Percentiles rank a stretch among this genome's conserved stretches.
Conservation (phyloP, 2,329 filamentous ascomycete genomes). For the Neopestalotiopsis sp. region DNA sequence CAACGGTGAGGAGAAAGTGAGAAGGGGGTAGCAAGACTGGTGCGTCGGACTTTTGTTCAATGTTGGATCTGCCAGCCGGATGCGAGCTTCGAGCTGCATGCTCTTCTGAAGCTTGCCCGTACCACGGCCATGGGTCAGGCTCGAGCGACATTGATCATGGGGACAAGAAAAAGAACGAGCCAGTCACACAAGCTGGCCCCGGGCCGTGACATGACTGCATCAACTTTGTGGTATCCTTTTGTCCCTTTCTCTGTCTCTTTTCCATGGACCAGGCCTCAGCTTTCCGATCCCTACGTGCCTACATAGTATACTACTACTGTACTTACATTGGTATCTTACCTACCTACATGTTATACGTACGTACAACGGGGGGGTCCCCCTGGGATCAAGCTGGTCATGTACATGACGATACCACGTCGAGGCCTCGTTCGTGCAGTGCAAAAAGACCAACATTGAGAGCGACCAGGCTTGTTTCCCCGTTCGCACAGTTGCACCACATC, state of each 20-base stretch:
- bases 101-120: neutral
- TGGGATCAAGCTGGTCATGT: neutral
- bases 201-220: constrained; percentile 4
- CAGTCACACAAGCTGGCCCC: constrained; percentile 3
- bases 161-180: neutral
- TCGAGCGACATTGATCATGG: constrained; percentile 12
- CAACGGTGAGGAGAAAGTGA: neutral
- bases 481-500: constrained; percentile 12
- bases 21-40: neutral
- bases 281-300: neutral
- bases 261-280: neutral
- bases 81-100: neutral
- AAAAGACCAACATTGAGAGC: too few relatives aligned
- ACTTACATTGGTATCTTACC: neutral
- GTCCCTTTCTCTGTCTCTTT: neutral
- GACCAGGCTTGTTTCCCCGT: neutral
- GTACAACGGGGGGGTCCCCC: neutral
- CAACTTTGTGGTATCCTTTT: neutral
- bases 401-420: constrained; percentile 11
- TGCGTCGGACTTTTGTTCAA: neutral
- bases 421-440: constrained; percentile 5
- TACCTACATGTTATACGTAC: neutral
- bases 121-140: constrained; percentile 3
- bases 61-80: neutral
- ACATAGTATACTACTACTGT: neutral